phyloP scores from a whole-genome alignment of 179 eudicot genomes.

The Carnegiea gigantea region DNA sequence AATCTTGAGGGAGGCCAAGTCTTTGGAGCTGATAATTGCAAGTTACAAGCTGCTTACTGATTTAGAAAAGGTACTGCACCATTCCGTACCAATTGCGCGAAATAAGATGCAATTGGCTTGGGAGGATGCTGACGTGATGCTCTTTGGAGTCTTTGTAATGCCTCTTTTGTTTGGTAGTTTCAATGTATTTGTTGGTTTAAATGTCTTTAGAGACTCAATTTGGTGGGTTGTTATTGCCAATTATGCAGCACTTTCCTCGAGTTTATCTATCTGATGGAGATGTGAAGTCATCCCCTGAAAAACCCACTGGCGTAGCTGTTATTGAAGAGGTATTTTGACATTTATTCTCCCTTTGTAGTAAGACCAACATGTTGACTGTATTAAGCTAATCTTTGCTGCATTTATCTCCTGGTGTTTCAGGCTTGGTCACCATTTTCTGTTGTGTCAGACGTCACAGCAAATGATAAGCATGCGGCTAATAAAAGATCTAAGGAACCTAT shows the following conservation, averaged over 20 bases:
- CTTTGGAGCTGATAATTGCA: constrained; percentile 65
- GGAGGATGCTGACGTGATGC: no score
- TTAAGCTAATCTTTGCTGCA: background rate
- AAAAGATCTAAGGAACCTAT: constrained; percentile 44
- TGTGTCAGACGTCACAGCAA: constrained; percentile 41
- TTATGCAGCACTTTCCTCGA: constrained; percentile 71
- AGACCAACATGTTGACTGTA: background rate
- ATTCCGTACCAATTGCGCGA: background rate
- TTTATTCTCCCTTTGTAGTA: background rate
- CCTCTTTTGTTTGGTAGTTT: background rate
- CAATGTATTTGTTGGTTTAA: background rate
- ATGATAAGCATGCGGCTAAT: constrained; percentile 30
- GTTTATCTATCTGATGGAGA: constrained; percentile 38
- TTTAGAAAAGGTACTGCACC: constrained; percentile 61
- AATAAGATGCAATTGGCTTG: background rate
- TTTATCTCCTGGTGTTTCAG: constrained; percentile 32
- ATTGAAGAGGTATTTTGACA: constrained; percentile 58
- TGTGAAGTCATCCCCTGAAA: constrained; percentile 28
- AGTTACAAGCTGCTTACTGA: constrained; percentile 75
- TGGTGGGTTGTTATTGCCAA: background rate
- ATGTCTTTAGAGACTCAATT: constrained; percentile 7
- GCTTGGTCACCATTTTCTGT: constrained; percentile 86
- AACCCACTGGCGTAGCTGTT: constrained; percentile 41
- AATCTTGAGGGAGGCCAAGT: constrained; percentile 67
- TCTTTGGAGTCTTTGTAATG: no score